Percentiles rank a stretch among this genome's conserved stretches.
These are phyloP conservation scores for Lentinula lateritia DNA, from an alignment of 768 basidiomycete genomes.

Conservation along the genomic window DNA sequence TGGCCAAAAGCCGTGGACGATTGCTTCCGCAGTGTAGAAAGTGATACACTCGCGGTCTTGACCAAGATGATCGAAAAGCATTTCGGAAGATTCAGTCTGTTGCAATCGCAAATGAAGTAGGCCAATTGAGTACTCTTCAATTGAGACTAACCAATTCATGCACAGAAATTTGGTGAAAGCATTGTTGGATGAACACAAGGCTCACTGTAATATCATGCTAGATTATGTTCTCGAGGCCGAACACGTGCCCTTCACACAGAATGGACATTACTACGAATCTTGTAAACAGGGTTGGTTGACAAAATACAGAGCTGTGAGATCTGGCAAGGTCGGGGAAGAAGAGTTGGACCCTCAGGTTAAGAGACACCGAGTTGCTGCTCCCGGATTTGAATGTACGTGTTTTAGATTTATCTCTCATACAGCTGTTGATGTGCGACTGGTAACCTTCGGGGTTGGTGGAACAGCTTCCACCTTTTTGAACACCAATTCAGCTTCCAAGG, in stretches of 20 bases:
- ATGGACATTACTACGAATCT: slow-evolving; percentile 29
- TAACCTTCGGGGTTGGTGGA: too few relatives aligned
- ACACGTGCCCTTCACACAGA: slow-evolving; percentile 35
- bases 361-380: background rate
- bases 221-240: slow-evolving; percentile 28
- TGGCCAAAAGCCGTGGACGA: slow-evolving; percentile 15
- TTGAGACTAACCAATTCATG: background rate
- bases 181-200: slow-evolving; percentile 11
- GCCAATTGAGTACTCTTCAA: background rate
- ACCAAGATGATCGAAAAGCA: slow-evolving; percentile 15
- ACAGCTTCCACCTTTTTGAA: too few relatives aligned
- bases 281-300: slow-evolving; percentile 29
- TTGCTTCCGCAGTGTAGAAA: slow-evolving; percentile 7
- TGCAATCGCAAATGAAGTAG: slow-evolving; percentile 25
- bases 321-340: background rate
- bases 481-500: too few relatives aligned
- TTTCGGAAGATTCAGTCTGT: slow-evolving; percentile 29
- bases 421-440: too few relatives aligned
- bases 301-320: slow-evolving; percentile 29
- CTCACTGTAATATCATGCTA: slow-evolving; percentile 18
- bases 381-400: too few relatives aligned
- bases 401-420: too few relatives aligned
- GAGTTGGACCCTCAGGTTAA: background rate
- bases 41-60: slow-evolving; percentile 14
- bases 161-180: background rate